Conservation (phyloP, 345 rosid genomes). For the Camelina laxa region DNA sequence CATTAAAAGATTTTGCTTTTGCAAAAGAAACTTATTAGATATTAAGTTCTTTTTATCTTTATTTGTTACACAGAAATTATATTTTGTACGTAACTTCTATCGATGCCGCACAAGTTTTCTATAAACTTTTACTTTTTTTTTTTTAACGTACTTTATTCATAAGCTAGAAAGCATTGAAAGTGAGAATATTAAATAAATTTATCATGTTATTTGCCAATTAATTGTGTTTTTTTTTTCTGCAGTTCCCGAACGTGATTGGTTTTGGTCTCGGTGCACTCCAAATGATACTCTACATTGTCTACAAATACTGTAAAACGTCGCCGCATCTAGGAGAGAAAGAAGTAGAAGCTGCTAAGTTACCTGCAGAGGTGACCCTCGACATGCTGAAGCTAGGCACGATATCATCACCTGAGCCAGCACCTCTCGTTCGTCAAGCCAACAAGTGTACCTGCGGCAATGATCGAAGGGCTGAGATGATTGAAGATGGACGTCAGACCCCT, state of each 20-base stretch:
- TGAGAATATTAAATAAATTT: conserved; percentile 18
- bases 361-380: conserved; percentile 40
- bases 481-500: conserved; percentile 25
- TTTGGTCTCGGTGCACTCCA: conserved; percentile 56
- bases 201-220: conserved; percentile 9
- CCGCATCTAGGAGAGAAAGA: conserved; percentile 44
- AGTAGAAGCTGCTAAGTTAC: conserved; percentile 43
- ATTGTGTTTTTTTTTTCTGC: background rate
- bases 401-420: conserved; percentile 37
- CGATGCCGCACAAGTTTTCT: conserved; percentile 63
- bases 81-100: conserved; percentile 48
- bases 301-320: conserved; percentile 49
- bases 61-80: conserved; percentile 32
- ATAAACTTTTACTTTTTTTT: conserved; percentile 50
- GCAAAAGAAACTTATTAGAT: conserved; percentile 30
- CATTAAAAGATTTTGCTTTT: conserved; percentile 40
- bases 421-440: conserved; percentile 31
- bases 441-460: conserved; percentile 44
- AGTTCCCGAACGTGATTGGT: conserved; percentile 64
- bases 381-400: conserved; percentile 43
- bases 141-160: conserved; percentile 50
- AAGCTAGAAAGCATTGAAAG: conserved; percentile 44
- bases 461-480: conserved; percentile 36
- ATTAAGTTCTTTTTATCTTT: conserved; percentile 32
- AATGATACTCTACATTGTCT: conserved; percentile 55